Conservation (phyloP, 768 basidiomycete species). For the Leccinum uliginosum region DNA sequence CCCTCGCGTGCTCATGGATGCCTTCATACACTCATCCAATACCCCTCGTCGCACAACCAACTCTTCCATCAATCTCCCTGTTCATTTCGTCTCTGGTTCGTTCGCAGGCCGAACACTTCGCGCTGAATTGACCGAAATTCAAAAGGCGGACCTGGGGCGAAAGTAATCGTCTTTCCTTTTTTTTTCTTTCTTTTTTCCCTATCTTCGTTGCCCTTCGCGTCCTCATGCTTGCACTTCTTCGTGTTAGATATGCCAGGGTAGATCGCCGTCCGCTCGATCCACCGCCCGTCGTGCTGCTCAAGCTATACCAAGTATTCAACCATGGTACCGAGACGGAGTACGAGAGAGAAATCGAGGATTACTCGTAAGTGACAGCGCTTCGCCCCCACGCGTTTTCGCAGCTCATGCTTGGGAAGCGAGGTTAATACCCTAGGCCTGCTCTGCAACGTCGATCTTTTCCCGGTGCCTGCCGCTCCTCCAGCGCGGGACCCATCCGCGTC, state of each 20-base stretch:
- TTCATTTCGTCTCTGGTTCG: constrained; percentile 55
- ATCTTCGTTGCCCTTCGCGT: not conserved
- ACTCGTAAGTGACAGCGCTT: constrained; percentile 39
- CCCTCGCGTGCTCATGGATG: constrained; percentile 17
- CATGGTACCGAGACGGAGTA: constrained; percentile 35
- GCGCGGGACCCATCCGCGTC: constrained; percentile 3
- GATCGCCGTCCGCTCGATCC: constrained; percentile 69
- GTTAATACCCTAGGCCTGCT: constrained; percentile 62
- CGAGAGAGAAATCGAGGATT: constrained; percentile 47
- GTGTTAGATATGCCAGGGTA: constrained; percentile 49
- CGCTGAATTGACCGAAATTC: constrained; percentile 53
- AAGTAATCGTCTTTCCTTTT: constrained; percentile 40
- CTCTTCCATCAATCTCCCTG: constrained; percentile 36
- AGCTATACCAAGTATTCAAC: constrained; percentile 44
- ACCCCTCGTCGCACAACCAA: constrained; percentile 25
- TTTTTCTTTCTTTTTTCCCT: not conserved
- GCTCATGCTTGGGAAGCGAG: constrained; percentile 39
- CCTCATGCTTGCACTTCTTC: not conserved
- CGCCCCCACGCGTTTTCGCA: not conserved
- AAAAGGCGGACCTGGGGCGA: constrained; percentile 64
- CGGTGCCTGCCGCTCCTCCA: constrained; percentile 36
- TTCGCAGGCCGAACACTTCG: constrained; percentile 55
- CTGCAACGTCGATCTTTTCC: constrained; percentile 76
- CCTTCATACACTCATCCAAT: constrained; percentile 12
- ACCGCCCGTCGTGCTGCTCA: constrained; percentile 54